Base-by-base conservation (phyloP, 2,329 filamentous ascomycete species). In the Aspergillus persii region DNA sequence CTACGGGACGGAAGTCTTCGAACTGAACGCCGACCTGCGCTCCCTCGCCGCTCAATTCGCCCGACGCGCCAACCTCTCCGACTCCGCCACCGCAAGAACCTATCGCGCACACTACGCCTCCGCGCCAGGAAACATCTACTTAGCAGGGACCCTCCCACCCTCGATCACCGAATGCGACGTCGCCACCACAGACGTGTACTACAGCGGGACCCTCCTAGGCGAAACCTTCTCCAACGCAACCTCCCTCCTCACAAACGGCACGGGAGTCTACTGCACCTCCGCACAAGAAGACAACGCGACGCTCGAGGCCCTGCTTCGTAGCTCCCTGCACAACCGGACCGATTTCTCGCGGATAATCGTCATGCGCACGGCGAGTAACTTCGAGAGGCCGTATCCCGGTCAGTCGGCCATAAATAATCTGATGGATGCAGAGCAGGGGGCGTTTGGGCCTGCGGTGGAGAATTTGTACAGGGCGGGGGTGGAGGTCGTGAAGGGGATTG, bases 281-380 rank as follows among this genome's bases (percentile, higher is more conserved):
- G 88, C 88, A 0, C 88, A 91, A 71, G 89, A 91, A 72, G 89
- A 91, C 69, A 90, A 87, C 66, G 89, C 88, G 0, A 84, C 83
- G 0, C 81, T 91, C 1, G 87, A 89, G 66, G 87, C 84, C 4
- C 76, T 91, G 30, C 73, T 90, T 23, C 83, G 89, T 11, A 82
- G 82, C 1, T 83, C 86, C 0, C 74, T 83, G 26, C 78, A 80
- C 62, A 81, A 83, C 2, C 68, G 85, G 4, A 83, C 87, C 3
- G 89, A 91, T 70, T 91, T 89, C 72, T 73, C 79, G 4, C 82
- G 89, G 3, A 81, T 89, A 62, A 87, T 91, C 56, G 74, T 91
- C 59, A 85, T 91, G 81, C 82, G 89, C 30, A 86, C 86, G 68
- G 86, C 83, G 1, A 88, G 86, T 8, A 85, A 91, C 75, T 91